Evolutionary conservation across 23 red algal genomes (phyloP), one percentile per base, ranked within the genome.

Genomic region (Gracilaria caudata): DNA sequence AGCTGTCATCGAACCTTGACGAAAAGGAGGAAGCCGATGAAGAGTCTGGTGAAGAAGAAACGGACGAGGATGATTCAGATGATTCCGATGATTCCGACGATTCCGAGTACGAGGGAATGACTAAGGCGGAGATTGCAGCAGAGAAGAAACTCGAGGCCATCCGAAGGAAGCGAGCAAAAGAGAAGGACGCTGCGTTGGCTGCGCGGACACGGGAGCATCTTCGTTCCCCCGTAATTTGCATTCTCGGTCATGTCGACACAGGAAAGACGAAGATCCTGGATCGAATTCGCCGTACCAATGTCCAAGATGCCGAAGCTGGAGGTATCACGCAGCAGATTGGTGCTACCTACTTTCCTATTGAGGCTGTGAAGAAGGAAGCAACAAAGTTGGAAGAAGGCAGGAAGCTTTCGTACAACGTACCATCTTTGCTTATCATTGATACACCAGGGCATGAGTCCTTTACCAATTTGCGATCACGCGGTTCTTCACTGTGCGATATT

Each of bases 291-390:
- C 80, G 83, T 7, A 99, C 97, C 38, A 94, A 96, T 57, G 97
- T 99, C 32, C 97, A 99, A 87, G 92, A 99, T 53, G 97, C 89
- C 7, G 97, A 99, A 78, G 97, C 97, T 35, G 97, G 97, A 54
- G 97, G 97, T 11, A 99, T 99, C 61, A 99, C 97, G 28, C 97
- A 99, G 86, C 97, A 99, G 59, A 99, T 99, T 73, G 97, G 97
- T 51, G 97, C 97, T 17, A 99, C 92, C 4, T 99, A 94, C 86
- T 95, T 99, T 55, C 97, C 97, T 9, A 94, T 99, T 73, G 97
- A 99, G 1, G 90, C 93, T 29, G 97, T 99, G 0, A 86, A 89
- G 47, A 87, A 95, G 77, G 93, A 99, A 51, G 83, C 88, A 41
- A 68, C 77, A 4, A 99, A 99, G 55, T 68, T 99, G 17, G 66